Percentiles rank a stretch among this genome's conserved stretches.
These are phyloP conservation scores for Lasiosphaeria miniovina DNA, from an alignment of 495 filamentous ascomycete genomes.

Conservation along the genomic window DNA sequence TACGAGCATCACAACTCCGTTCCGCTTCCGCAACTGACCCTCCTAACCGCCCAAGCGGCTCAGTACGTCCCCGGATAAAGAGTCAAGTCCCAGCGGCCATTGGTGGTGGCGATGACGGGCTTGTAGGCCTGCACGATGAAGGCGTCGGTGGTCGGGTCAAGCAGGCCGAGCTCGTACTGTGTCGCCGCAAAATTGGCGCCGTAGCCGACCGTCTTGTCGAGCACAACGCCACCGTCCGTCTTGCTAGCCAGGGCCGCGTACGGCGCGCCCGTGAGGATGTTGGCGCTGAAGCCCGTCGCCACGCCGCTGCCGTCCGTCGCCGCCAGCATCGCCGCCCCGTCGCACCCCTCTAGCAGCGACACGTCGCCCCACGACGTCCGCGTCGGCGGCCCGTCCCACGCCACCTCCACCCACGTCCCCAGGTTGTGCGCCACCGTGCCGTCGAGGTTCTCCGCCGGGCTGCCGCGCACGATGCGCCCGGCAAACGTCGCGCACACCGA, in stretches of 20 bases:
- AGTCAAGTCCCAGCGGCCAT: constrained; percentile 20
- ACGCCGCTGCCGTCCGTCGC: constrained; percentile 32
- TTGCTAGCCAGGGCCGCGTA: constrained; percentile 24
- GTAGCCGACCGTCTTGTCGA: constrained; percentile 36
- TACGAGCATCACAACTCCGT: too few relatives aligned
- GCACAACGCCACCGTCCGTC: constrained; percentile 25
- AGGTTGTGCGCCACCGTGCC: constrained; percentile 16
- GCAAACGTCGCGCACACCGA: constrained; percentile 21
- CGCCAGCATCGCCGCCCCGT: constrained; percentile 36
- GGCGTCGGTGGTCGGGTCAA: constrained; percentile 13
- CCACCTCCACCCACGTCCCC: constrained; percentile 33
- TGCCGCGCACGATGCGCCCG: constrained; percentile 24
- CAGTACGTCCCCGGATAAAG: constrained; percentile 19
- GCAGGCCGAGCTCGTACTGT: constrained; percentile 25
- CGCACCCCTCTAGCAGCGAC: constrained; percentile 39
- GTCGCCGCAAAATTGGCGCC: constrained; percentile 31
- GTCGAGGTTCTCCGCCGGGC: constrained; percentile 18
- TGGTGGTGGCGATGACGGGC: constrained; percentile 16
- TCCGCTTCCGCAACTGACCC: neutral
- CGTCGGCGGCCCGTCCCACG: constrained; percentile 25
- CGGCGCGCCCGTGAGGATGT: constrained; percentile 32
- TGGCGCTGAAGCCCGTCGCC: constrained; percentile 28
- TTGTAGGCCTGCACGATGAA: constrained; percentile 16
- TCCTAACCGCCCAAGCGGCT: constrained; percentile 2
- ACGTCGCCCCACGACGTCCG: constrained; percentile 39